Conservation (phyloP, 306 rosid genomes). For the Crotalaria pallida region DNA sequence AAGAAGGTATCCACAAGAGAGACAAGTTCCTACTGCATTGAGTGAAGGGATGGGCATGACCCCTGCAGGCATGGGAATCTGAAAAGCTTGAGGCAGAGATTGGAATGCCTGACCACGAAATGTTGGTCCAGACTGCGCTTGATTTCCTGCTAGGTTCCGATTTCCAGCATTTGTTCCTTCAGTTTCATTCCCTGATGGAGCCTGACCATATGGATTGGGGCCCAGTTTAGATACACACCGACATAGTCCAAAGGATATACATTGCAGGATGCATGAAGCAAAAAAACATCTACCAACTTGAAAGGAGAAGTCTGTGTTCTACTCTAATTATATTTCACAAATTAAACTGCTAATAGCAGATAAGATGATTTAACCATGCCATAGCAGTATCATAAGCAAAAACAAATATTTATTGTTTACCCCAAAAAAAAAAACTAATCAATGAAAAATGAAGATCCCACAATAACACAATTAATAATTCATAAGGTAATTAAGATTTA, state of each 20-base stretch:
- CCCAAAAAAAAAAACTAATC: not conserved
- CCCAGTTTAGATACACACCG: constrained; percentile 10
- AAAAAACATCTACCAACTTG: not conserved
- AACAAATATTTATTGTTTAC: not conserved
- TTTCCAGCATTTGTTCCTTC: constrained; percentile 31
- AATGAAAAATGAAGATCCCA: not conserved
- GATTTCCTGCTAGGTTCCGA: constrained; percentile 55
- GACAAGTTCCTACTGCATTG: constrained; percentile 43
- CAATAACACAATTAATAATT: not conserved
- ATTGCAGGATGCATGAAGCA: not conserved
- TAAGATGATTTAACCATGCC: not conserved
- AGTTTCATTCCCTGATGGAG: constrained; percentile 57
- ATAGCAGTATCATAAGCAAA: not conserved
- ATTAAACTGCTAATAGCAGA: not conserved
- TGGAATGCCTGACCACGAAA: constrained; percentile 57
- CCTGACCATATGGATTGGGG: constrained; percentile 42
- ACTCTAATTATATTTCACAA: constrained; percentile 3
- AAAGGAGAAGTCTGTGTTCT: constrained; percentile 5
- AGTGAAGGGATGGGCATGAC: constrained; percentile 67
- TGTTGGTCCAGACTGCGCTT: constrained; percentile 62
- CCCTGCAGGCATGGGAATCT: constrained; percentile 64
- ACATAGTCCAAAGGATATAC: constrained; percentile 14
- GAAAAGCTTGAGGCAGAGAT: constrained; percentile 61
- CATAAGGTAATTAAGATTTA: constrained; percentile 7
- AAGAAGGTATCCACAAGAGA: not conserved